Evolutionary conservation across 73 alveolate genomes (phyloP).

Genomic region (Symbiodinium pilosum): DNA sequence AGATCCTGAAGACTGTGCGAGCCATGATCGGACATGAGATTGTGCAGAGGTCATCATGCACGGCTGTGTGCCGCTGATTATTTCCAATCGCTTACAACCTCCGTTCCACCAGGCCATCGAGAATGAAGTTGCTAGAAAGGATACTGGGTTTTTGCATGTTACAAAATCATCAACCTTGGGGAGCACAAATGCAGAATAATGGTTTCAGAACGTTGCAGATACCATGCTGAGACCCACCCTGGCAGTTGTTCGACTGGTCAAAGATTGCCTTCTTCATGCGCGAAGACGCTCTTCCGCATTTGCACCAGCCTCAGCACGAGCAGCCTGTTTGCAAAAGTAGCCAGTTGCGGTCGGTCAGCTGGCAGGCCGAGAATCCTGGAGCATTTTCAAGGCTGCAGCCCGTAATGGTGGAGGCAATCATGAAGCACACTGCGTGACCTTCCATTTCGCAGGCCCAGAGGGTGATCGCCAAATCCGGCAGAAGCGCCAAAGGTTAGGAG

Average conservation of each 20-base stretch:
- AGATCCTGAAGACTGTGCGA: background rate
- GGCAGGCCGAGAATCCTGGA: background rate
- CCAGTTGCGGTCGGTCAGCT: too few species aligned
- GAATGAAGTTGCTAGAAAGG: background rate
- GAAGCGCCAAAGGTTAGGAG: constrained; percentile 30
- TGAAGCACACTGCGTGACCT: too few species aligned
- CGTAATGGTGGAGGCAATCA: background rate
- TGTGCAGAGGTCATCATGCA: constrained; percentile 84
- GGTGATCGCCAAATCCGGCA: constrained; percentile 18
- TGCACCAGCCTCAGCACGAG: background rate
- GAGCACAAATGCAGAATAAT: too few species aligned
- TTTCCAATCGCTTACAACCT: constrained; percentile 80
- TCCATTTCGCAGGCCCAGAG: constrained; percentile 23
- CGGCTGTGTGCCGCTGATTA: constrained; percentile 88
- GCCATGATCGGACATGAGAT: too few species aligned
- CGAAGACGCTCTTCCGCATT: constrained; percentile 58
- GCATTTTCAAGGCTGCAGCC: background rate
- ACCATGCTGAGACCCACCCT: background rate
- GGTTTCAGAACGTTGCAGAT: too few species aligned
- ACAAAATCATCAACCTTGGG: too few species aligned
- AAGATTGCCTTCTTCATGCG: constrained; percentile 65
- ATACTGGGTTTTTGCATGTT: background rate
- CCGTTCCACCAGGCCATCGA: constrained; percentile 50
- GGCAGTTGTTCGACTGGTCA: constrained; percentile 78
- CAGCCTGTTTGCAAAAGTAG: too few species aligned